Evolutionary conservation across 257 asterid genomes (phyloP).

Genomic region (Solanum pinnatisectum): DNA sequence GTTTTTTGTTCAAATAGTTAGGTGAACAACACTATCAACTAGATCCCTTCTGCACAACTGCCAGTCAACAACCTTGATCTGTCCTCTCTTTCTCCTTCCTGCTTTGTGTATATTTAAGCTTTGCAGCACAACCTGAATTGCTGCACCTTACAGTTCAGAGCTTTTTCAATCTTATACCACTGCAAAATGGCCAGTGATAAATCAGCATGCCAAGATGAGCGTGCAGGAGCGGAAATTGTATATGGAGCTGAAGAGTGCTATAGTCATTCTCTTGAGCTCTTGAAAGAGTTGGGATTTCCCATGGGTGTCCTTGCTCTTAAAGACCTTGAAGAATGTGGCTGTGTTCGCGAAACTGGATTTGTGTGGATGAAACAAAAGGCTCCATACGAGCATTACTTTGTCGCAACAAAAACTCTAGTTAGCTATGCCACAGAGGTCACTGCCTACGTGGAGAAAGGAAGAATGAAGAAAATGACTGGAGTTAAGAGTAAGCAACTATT

Average conservation of each 20-base stretch:
- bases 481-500: conserved; percentile 77
- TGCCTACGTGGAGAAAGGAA: conserved; percentile 66
- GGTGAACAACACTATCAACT: conserved; percentile 23
- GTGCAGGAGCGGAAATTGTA: conserved; percentile 57
- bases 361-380: conserved; percentile 95
- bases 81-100: not conserved
- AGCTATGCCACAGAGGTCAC: conserved; percentile 77
- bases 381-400: conserved; percentile 65
- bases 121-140: not conserved
- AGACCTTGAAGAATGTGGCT: conserved; percentile 85
- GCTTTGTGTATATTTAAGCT: conserved; percentile 21
- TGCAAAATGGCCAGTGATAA: conserved; percentile 31
- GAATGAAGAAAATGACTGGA: conserved; percentile 93
- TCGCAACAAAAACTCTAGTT: conserved; percentile 44
- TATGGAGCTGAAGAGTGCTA: conserved; percentile 56
- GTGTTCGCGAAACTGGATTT: conserved; percentile 68
- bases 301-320: conserved; percentile 73
- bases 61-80: conserved; percentile 20
- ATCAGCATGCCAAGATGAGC: conserved; percentile 21
- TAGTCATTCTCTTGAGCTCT: conserved; percentile 45
- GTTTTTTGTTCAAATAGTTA: not conserved
- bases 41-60: conserved; percentile 34
- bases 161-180: not conserved
- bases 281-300: conserved; percentile 76
- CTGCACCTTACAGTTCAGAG: conserved; percentile 2